These are phyloP conservation scores for Trichophyton benhamiae DNA, from an alignment of 2,329 filamentous ascomycete genomes.

Conservation along the genomic window DNA sequence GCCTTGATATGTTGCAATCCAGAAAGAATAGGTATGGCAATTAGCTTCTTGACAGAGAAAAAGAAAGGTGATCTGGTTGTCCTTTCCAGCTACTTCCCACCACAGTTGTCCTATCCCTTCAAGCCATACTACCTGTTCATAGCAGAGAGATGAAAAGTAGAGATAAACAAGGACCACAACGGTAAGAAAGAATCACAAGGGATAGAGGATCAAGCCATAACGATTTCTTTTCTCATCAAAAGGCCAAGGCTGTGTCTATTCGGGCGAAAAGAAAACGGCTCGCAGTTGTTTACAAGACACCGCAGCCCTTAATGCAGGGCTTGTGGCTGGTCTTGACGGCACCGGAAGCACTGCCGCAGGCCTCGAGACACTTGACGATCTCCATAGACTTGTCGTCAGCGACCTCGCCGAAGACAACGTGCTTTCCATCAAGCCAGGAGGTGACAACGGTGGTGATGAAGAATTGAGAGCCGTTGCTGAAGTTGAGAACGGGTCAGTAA, in stretches of 20 bases:
- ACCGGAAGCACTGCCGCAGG: conserved; percentile 44
- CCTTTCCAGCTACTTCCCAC: neutral
- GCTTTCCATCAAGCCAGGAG: conserved; percentile 55
- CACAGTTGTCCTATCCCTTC: neutral
- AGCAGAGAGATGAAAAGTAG: neutral
- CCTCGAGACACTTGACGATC: conserved; percentile 49
- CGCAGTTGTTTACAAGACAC: conserved; percentile 31
- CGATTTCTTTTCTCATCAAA: neutral
- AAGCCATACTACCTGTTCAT: neutral
- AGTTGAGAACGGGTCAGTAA: neutral
- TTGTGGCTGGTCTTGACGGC: conserved; percentile 40
- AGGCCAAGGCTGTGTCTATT: neutral
- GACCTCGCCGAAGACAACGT: conserved; percentile 58
- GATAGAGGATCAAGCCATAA: neutral
- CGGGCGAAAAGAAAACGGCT: neutral
- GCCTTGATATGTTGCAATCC: neutral
- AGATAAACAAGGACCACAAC: neutral
- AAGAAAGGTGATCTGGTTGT: neutral
- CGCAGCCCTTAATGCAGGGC: conserved; percentile 43
- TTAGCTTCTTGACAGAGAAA: neutral
- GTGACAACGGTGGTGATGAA: conserved; percentile 59
- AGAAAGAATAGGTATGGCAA: neutral
- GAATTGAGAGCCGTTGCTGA: conserved; percentile 59
- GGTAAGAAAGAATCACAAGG: neutral
- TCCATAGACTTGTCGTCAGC: conserved; percentile 42